phyloP scores from a whole-genome alignment of 139 green algal species.

The Ettlia oleoabundans region DNA sequence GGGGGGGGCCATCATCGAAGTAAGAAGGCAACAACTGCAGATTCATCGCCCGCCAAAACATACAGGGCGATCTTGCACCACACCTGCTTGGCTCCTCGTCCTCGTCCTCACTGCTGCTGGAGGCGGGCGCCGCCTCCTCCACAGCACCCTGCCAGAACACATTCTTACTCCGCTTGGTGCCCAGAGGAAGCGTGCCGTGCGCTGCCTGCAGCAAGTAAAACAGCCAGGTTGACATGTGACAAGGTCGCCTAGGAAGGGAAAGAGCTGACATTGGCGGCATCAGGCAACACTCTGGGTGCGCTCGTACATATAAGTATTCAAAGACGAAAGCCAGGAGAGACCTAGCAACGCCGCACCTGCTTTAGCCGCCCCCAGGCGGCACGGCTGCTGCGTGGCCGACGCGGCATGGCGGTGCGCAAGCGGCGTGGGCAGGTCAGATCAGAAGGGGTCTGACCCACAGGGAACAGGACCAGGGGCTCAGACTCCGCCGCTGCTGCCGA shows the following conservation, averaged over 20 bases:
- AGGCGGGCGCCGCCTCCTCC: conserved; percentile 14
- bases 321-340: neutral
- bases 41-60: too few species aligned
- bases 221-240: neutral
- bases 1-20: too few species aligned
- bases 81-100: conserved; percentile 19
- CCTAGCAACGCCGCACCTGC: neutral
- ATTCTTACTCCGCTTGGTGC: conserved; percentile 27
- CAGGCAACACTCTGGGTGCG: neutral
- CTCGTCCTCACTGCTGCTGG: conserved; percentile 19
- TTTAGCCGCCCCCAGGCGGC: conserved; percentile 39
- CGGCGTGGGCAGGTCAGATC: conserved; percentile 32
- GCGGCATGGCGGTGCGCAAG: conserved; percentile 11
- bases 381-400: conserved; percentile 34
- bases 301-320: neutral
- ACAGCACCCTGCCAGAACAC: conserved; percentile 6
- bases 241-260: neutral
- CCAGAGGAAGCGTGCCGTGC: conserved; percentile 43
- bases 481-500: neutral
- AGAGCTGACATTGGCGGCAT: neutral
- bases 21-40: neutral
- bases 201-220: conserved; percentile 13
- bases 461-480: conserved; percentile 23
- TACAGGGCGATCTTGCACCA: too few species aligned
- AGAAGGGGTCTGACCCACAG: neutral